These are phyloP conservation scores for Anisodus acutangulus DNA, from an alignment of 257 asterid species.

Conservation along the genomic window DNA sequence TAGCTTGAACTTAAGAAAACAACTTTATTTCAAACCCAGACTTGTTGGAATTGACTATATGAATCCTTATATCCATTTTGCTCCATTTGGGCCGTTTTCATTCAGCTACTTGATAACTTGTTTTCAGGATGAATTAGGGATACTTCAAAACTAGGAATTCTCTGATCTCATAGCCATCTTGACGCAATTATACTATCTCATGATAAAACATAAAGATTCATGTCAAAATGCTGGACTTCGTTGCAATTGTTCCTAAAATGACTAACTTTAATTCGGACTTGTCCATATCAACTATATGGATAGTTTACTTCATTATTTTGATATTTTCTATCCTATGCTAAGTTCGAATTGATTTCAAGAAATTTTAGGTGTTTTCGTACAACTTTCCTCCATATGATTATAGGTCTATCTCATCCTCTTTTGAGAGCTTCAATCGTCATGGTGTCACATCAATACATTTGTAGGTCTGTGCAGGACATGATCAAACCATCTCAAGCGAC, in stretches of 20 bases:
- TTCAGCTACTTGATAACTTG: not conserved
- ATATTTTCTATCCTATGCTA: not conserved
- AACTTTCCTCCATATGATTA: not conserved
- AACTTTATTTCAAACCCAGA: slow-evolving; percentile 10
- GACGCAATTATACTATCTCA: not conserved
- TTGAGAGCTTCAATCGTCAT: not conserved
- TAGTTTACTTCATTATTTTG: not conserved
- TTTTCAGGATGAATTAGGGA: not conserved
- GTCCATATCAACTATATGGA: not conserved
- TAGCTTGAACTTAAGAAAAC: not conserved
- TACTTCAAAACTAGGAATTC: not conserved
- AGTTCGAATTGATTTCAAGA: not conserved
- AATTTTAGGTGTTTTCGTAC: not conserved
- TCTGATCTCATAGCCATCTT: not conserved
- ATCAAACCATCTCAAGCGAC: not conserved
- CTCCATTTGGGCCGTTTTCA: not conserved
- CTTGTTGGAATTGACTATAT: not conserved
- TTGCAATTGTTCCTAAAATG: not conserved
- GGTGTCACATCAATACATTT: not conserved
- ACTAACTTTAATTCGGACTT: not conserved
- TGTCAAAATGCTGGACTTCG: not conserved
- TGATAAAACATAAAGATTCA: not conserved
- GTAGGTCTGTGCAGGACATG: not conserved
- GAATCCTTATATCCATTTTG: slow-evolving; percentile 3
- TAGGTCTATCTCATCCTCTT: not conserved